Evolutionary conservation across 371 early-diverging fungal species (phyloP), one percentile per base, ranked within the genome.

Genomic region (Actinomortierella ambigua): DNA sequence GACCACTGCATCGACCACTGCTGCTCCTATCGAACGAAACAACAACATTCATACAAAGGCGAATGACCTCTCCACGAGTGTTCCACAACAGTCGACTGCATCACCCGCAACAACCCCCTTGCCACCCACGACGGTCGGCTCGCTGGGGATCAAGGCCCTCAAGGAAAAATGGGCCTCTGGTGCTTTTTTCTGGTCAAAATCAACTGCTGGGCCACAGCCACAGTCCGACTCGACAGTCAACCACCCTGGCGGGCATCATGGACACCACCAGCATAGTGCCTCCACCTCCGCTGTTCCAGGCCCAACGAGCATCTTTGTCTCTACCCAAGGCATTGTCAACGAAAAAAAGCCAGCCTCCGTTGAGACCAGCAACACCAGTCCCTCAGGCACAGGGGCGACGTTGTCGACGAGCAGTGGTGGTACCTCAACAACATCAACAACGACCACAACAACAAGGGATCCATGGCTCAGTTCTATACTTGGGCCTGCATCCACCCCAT

Each of bases 111-210:
- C 29, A 26, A 17, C 20, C 11, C 7, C 51, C 52, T 17, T 55
- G 20, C 47, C 46, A 23, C 23, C 24, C 34, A 43, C 14, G 29
- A 59, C 73, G 6, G 73, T 57, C 9, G 64, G 75, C 17, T 67
- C 75, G 0, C 22, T 67, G 3, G 63, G 75, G 23, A 67, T 73
- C 52, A 66, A 57, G 40, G 67, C 63, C 1, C 50, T 73, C 23
- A 63, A 67, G 17, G 75, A 73, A 52, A 66, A 66, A 39, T 73
- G 67, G 75, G 54, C 67, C 27, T 63, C 75, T 34, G 75, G 75
- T 13, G 64, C 57, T 9, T 43, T 73, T 40, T 55, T 67, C 0
- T 73, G 75, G 75, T 34, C 34, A 34, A 34, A 4, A 34, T 34
- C 34, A 4, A 34, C 34, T 34, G 11, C 34, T 11, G 11, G 7